Evolutionary conservation across 2,329 filamentous ascomycete species (phyloP).

Genomic region (Tolypocladium cylindrosporum): DNA sequence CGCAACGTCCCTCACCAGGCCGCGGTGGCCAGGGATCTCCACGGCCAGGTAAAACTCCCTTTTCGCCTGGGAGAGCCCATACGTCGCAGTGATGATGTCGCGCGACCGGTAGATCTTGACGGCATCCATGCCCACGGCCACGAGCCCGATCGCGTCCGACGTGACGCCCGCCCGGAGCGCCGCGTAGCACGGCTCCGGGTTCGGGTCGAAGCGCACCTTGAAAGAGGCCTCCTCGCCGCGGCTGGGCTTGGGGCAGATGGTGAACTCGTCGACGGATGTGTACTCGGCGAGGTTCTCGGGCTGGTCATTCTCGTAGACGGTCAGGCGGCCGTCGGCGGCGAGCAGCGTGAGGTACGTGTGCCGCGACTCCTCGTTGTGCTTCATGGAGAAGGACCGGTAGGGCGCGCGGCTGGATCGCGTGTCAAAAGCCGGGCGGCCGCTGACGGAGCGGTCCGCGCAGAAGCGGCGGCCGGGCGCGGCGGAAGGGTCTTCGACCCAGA

Average conservation of each 20-base stretch:
- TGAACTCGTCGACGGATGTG: slow-evolving; percentile 64
- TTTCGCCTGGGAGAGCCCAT: slow-evolving; percentile 43
- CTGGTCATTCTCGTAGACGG: slow-evolving; percentile 75
- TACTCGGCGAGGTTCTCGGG: slow-evolving; percentile 74
- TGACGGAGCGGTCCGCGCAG: slow-evolving; percentile 45
- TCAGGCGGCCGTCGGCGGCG: slow-evolving; percentile 69
- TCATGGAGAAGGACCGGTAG: slow-evolving; percentile 78
- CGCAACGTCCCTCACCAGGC: slow-evolving; percentile 75
- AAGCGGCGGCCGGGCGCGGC: slow-evolving; percentile 76
- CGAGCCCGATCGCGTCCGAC: slow-evolving; percentile 66
- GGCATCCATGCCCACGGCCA: slow-evolving; percentile 76
- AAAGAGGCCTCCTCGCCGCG: slow-evolving; percentile 84
- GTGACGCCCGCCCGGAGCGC: slow-evolving; percentile 74
- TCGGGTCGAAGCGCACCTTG: slow-evolving; percentile 79
- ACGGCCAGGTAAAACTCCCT: slow-evolving; percentile 81
- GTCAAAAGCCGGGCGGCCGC: slow-evolving; percentile 43
- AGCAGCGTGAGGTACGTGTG: slow-evolving; percentile 82
- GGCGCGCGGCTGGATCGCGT: slow-evolving; percentile 46
- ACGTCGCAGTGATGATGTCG: slow-evolving; percentile 41
- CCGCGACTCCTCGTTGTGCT: slow-evolving; percentile 65
- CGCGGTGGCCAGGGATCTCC: slow-evolving; percentile 62
- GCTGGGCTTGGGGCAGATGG: slow-evolving; percentile 58
- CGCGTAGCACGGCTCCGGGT: slow-evolving; percentile 68
- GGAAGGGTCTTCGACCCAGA: slow-evolving; percentile 86
- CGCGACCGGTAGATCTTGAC: slow-evolving; percentile 77